Evolutionary conservation across 1,284 basidiomycete species (phyloP).

Genomic region (Sutorius eximius): DNA sequence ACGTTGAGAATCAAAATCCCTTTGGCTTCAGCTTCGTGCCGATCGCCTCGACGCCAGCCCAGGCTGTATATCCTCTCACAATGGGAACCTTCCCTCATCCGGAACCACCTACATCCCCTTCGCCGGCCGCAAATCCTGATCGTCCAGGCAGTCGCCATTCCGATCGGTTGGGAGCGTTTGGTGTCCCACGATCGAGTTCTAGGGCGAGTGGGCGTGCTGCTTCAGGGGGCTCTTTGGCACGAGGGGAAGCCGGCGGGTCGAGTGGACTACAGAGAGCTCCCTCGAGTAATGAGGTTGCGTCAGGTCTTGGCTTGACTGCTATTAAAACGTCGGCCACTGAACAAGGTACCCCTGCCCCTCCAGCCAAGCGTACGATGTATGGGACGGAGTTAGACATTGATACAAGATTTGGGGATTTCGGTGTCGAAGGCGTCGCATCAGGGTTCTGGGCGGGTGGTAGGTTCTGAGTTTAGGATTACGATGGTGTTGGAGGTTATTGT

Average conservation of each 20-base stretch:
- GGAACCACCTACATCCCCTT: constrained; percentile 69
- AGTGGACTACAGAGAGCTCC: constrained; percentile 29
- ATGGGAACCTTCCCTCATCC: constrained; percentile 60
- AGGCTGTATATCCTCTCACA: constrained; percentile 36
- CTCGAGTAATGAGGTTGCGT: constrained; percentile 40
- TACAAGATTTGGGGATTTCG: constrained; percentile 79
- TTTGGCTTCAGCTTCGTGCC: constrained; percentile 56
- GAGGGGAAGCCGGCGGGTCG: constrained; percentile 32
- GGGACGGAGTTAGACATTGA: constrained; percentile 75
- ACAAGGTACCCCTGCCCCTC: constrained; percentile 32
- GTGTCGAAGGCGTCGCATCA: constrained; percentile 68
- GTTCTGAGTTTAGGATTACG: constrained; percentile 35
- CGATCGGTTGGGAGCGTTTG: constrained; percentile 33
- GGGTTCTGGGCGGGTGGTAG: constrained; percentile 59
- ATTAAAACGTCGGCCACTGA: constrained; percentile 34
- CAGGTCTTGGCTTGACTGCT: constrained; percentile 39
- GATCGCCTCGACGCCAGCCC: constrained; percentile 52
- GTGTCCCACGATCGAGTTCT: constrained; percentile 33
- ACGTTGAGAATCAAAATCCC: constrained; percentile 53
- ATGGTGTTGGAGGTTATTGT: constrained; percentile 3
- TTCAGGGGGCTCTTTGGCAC: constrained; percentile 30
- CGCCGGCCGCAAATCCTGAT: constrained; percentile 47
- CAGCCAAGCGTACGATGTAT: constrained; percentile 70
- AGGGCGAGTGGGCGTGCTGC: constrained; percentile 31
- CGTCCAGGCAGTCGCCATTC: constrained; percentile 38